Evolutionary conservation across 495 filamentous ascomycete genomes (phyloP).

Genomic region (Neurospora hispaniola): DNA sequence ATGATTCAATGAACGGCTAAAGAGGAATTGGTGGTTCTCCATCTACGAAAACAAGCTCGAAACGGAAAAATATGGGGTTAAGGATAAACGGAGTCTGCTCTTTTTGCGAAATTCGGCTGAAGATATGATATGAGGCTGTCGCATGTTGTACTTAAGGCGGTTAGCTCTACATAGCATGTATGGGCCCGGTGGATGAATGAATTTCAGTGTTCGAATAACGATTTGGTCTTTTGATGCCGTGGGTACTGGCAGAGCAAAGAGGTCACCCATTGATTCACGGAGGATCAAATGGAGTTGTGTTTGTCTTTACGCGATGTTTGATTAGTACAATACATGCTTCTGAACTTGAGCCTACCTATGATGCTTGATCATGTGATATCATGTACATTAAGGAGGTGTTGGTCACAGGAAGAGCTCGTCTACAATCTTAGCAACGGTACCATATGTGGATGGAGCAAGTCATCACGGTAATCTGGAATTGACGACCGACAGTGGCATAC

Average conservation of each 20-base stretch:
- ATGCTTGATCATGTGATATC: background rate
- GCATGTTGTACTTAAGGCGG: background rate
- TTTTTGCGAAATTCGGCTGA: background rate
- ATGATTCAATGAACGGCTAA: conserved; percentile 8
- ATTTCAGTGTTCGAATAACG: background rate
- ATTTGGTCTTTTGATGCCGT: background rate
- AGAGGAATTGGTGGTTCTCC: background rate
- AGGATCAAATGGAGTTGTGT: background rate
- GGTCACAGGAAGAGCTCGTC: background rate
- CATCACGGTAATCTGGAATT: background rate
- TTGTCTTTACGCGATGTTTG: background rate
- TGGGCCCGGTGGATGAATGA: background rate
- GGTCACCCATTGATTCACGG: background rate
- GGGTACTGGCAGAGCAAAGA: background rate
- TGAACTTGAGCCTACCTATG: background rate
- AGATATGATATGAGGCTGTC: background rate
- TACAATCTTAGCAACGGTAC: background rate
- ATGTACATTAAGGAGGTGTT: background rate
- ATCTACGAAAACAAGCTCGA: background rate
- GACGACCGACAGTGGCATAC: background rate
- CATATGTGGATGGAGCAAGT: background rate
- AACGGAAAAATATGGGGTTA: background rate
- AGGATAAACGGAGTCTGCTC: background rate
- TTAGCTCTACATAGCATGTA: background rate
- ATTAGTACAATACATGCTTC: background rate